Evolutionary conservation across 1,284 basidiomycete species (phyloP).

Genomic region (Apiotrichum laibachii): DNA sequence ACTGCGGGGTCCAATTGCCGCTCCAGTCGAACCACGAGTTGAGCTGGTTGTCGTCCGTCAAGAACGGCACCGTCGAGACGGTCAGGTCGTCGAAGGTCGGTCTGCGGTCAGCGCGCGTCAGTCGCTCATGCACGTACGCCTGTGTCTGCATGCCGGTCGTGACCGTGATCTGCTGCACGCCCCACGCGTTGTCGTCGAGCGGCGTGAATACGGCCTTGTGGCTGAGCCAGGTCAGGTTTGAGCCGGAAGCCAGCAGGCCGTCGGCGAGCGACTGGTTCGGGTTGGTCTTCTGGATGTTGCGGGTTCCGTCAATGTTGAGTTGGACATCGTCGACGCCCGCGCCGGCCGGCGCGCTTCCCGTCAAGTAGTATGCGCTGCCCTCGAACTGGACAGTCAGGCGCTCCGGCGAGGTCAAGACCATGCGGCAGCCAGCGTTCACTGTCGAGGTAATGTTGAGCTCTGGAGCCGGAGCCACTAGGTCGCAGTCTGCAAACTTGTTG

Average conservation of each 20-base stretch:
- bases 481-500: neutral
- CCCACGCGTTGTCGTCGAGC: neutral
- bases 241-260: neutral
- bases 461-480: neutral
- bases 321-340: neutral
- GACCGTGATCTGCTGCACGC: neutral
- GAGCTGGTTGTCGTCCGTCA: neutral
- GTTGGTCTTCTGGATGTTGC: neutral
- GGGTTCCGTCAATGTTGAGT: neutral
- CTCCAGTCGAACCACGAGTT: slow-evolving; percentile 1
- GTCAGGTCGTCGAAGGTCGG: neutral
- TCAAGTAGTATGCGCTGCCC: neutral
- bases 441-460: neutral
- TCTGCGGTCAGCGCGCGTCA: neutral
- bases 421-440: neutral
- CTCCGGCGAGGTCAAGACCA: too few species aligned
- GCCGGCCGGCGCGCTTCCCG: neutral
- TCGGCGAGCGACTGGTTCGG: neutral
- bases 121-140: neutral
- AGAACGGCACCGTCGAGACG: neutral
- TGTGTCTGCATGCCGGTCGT: neutral
- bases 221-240: neutral
- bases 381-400: neutral
- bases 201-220: neutral
- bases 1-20: neutral